phyloP scores from a whole-genome alignment of 1,139 yeast genomes.

The Blastobotrys capitulatus region DNA sequence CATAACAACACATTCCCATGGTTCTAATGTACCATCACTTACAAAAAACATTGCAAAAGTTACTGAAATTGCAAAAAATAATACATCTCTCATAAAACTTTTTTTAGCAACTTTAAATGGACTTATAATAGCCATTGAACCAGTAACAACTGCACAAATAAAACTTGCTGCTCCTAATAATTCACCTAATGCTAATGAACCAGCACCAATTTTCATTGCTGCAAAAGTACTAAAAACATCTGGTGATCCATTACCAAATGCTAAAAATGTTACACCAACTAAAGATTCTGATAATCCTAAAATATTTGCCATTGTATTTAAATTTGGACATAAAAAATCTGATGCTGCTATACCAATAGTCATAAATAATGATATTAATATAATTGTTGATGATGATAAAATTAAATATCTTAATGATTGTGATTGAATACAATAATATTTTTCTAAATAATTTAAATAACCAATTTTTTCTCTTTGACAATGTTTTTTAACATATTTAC shows the following conservation, averaged over 20 bases:
- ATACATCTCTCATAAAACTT: constrained; percentile 51
- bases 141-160: constrained; percentile 69
- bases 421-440: constrained; percentile 30
- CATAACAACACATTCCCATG: constrained; percentile 45
- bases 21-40: constrained; percentile 42
- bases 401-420: constrained; percentile 6
- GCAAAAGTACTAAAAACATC: constrained; percentile 81
- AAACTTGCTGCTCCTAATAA: constrained; percentile 80
- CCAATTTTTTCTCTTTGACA: constrained; percentile 30
- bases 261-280: constrained; percentile 82
- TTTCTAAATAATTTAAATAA: constrained; percentile 29
- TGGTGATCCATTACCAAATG: constrained; percentile 90
- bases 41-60: constrained; percentile 40
- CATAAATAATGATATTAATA: constrained; percentile 46
- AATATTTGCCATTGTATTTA: constrained; percentile 53
- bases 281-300: constrained; percentile 68
- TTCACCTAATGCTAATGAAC: constrained; percentile 82
- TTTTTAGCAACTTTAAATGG: constrained; percentile 56
- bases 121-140: constrained; percentile 61
- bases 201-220: constrained; percentile 64
- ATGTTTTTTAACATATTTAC: constrained; percentile 30
- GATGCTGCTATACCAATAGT: constrained; percentile 70
- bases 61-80: constrained; percentile 47
- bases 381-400: constrained; percentile 18
- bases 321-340: constrained; percentile 69